Conservation (phyloP, 371 early-diverging fungal genomes). For the Thermomucor indicae-seudaticae region DNA sequence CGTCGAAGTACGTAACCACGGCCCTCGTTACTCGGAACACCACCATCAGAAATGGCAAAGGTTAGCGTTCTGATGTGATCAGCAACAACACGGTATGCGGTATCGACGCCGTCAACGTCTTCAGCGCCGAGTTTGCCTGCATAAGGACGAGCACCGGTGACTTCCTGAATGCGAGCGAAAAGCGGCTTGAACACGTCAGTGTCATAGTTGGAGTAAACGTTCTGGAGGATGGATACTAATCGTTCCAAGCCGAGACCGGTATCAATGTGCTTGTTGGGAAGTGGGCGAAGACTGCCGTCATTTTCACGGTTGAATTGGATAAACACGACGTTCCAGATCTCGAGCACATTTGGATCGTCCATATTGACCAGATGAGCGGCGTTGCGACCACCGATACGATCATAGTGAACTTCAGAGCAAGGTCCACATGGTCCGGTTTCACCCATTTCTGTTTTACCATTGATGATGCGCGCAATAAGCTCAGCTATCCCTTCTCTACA, state of each 20-base stretch:
- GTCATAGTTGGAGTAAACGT: slow-evolving; percentile 98
- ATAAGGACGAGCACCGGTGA: slow-evolving; percentile 85
- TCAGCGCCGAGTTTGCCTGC: slow-evolving; percentile 86
- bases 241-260: slow-evolving; percentile 99
- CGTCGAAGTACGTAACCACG: slow-evolving; percentile 99
- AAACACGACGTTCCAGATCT: slow-evolving; percentile 99
- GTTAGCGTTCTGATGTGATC: slow-evolving; percentile 99
- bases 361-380: slow-evolving; percentile 94
- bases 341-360: slow-evolving; percentile 99
- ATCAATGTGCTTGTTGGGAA: slow-evolving; percentile 98
- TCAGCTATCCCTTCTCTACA: too few species aligned
- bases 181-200: slow-evolving; percentile 93
- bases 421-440: slow-evolving; percentile 99
- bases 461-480: too few species aligned
- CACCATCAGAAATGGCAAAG: slow-evolving; percentile 96
- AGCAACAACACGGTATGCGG: slow-evolving; percentile 99
- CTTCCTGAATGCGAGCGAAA: slow-evolving; percentile 80
- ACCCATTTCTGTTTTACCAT: slow-evolving; percentile 89
- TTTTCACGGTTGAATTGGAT: slow-evolving; percentile 99
- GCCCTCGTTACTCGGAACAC: slow-evolving; percentile 97
- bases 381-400: slow-evolving; percentile 97
- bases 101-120: slow-evolving; percentile 93
- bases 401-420: slow-evolving; percentile 99
- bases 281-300: slow-evolving; percentile 84
- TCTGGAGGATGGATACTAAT: slow-evolving; percentile 94